Percentiles rank a stretch among this genome's conserved stretches.
phyloP scores from a whole-genome alignment of 306 rosid genomes.

The Quillaja saponaria region DNA sequence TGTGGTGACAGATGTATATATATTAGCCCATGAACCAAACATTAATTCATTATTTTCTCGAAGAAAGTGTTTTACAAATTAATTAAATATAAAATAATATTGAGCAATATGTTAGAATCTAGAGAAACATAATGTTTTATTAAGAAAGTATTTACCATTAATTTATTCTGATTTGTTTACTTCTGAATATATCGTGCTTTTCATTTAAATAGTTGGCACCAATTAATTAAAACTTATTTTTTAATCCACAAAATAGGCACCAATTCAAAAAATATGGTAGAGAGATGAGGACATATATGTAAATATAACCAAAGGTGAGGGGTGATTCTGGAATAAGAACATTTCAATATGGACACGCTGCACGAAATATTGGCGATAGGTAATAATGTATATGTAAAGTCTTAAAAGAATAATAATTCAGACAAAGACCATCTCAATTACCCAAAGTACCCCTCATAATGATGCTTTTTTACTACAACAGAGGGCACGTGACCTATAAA shows the following conservation, averaged over 20 bases:
- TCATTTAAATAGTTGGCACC: conserved; percentile 36
- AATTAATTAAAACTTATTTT: too few species aligned
- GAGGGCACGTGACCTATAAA: conserved; percentile 36
- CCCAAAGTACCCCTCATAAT: conserved; percentile 29
- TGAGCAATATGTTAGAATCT: conserved; percentile 48
- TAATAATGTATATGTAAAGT: too few species aligned
- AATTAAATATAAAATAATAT: too few species aligned
- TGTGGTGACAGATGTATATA: too few species aligned
- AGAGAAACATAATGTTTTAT: conserved; percentile 32
- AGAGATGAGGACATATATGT: not conserved
- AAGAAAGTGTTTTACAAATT: too few species aligned
- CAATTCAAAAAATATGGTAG: too few species aligned
- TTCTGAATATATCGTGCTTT: conserved; percentile 55
- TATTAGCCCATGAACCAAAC: too few species aligned
- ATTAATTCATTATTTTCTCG: too few species aligned
- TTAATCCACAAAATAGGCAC: too few species aligned
- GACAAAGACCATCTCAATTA: conserved; percentile 21
- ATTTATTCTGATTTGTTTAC: conserved; percentile 41
- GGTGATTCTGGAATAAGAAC: too few species aligned
- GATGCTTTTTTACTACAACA: not conserved
- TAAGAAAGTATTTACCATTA: conserved; percentile 30
- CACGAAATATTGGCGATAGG: conserved; percentile 54
- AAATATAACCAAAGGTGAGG: too few species aligned
- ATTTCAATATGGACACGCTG: conserved; percentile 43
- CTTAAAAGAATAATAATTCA: conserved; percentile 39